Evolutionary conservation across 371 early-diverging fungal species (phyloP).

Genomic region (Polyrhizophydium stewartii): DNA sequence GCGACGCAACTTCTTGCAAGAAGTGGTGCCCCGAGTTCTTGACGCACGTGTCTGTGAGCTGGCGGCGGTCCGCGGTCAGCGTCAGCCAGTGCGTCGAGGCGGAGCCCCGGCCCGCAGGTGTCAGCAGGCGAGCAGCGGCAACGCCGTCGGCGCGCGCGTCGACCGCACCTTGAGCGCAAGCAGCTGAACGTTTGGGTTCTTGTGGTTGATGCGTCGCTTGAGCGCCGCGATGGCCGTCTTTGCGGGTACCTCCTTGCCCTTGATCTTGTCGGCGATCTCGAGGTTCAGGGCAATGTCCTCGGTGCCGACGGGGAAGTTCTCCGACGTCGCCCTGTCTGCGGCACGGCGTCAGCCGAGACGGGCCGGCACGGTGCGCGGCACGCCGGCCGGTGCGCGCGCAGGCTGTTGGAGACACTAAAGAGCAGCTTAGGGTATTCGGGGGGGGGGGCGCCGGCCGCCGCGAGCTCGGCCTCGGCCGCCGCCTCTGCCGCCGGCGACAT

Average conservation of each 20-base stretch:
- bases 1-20: slow-evolving; percentile 76
- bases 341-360: background rate
- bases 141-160: too few species aligned
- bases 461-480: too few species aligned
- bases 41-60: slow-evolving; percentile 87
- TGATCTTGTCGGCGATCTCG: slow-evolving; percentile 87
- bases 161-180: slow-evolving; percentile 68
- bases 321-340: slow-evolving; percentile 73
- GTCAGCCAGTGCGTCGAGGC: too few species aligned
- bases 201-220: slow-evolving; percentile 71
- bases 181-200: slow-evolving; percentile 91
- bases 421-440: too few species aligned
- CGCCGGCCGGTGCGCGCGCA: too few species aligned
- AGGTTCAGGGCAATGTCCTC: slow-evolving; percentile 78
- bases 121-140: too few species aligned
- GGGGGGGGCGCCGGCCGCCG: too few species aligned
- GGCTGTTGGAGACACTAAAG: too few species aligned
- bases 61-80: background rate
- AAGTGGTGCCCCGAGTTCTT: slow-evolving; percentile 90
- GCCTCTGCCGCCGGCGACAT: too few species aligned
- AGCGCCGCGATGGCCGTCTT: slow-evolving; percentile 72
- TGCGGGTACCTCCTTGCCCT: slow-evolving; percentile 75
- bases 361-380: too few species aligned
- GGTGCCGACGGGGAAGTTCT: slow-evolving; percentile 75
- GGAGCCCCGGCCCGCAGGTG: too few species aligned